Base-by-base conservation (phyloP, 768 basidiomycete genomes). In the Hygrocybe coccinea region DNA sequence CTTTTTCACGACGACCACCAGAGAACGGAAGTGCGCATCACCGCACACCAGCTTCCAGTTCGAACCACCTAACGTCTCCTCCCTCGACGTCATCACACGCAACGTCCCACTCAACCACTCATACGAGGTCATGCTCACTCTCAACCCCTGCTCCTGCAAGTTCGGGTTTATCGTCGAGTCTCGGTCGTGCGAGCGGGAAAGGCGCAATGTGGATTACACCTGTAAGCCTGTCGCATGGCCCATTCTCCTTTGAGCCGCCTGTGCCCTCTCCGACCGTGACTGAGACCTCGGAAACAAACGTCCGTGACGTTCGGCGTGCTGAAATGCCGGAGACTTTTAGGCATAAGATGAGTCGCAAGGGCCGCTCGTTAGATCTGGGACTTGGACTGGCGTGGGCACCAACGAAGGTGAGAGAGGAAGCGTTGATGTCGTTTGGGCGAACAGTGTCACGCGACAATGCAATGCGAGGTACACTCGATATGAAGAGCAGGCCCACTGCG, bases 351-450 rank as follows among this genome's bases (percentile, higher is more conserved):
- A 77, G 77, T 25, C 70, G 74, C 5, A 87, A 85, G 64, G 86
- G 86, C 1, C 84, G 86, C 22, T 89, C 86, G 22, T 68, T 89
- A 36, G 87, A 89, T 66, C 77, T 89, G 8, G 82, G 83, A 2
- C 67, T 89, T 14, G 85, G 85, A 5, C 73, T 89, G 41, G 71
- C 84, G 12, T 89, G 87, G 87, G 87, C 87, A 3, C 84, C 87
- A 19, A 76, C 78, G 34, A 84, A 74, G 59, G 75, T 89, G 57
- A 77, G 79, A 49, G 85, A 87, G 65, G 83, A 84, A 38, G 80
- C 83, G n/a, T 67, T 89, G 34, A 66, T 86, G 58, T 67, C 74
- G 46, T 74, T 75, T 44, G 66, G 61, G 44, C 44, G 61, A 39
- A 61, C 59, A 33, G 59, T 57, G 10, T 64, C 64, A 41, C 54